phyloP scores from a whole-genome alignment of 352 stramenopile genomes.

The Phytopythium montanum region DNA sequence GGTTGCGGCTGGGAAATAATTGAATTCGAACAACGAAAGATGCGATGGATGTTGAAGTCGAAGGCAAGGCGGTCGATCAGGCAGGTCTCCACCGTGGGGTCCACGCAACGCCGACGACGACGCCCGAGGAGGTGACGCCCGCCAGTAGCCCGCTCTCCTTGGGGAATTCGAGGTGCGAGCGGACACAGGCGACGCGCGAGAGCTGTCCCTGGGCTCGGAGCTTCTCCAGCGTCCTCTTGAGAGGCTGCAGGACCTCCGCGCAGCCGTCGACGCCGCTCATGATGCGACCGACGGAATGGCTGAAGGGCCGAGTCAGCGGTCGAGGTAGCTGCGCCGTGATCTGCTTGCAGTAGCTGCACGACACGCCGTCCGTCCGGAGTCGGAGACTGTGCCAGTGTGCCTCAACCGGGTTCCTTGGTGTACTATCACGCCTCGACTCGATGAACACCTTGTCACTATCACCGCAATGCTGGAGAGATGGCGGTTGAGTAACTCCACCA shows the following conservation, averaged over 20 bases:
- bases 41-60: no score
- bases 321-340: neutral
- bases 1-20: no score
- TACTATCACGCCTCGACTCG: neutral
- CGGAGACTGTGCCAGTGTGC: neutral
- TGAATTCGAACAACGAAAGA: no score
- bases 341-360: neutral
- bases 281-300: neutral
- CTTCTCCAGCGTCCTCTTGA: neutral
- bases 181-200: neutral
- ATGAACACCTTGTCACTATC: neutral
- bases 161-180: neutral
- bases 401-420: neutral
- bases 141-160: neutral
- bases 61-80: neutral
- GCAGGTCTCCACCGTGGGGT: no score
- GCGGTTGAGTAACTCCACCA: neutral
- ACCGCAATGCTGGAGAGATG: neutral
- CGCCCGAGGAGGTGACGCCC: neutral
- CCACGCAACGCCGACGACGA: slow-evolving; percentile 1
- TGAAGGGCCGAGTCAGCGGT: neutral
- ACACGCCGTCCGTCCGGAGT: neutral
- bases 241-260: neutral
- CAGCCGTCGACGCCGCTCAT: neutral
- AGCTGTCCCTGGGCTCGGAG: neutral